Base-by-base conservation (phyloP, 2,329 filamentous ascomycete genomes). In the Penicillium digitatum region DNA sequence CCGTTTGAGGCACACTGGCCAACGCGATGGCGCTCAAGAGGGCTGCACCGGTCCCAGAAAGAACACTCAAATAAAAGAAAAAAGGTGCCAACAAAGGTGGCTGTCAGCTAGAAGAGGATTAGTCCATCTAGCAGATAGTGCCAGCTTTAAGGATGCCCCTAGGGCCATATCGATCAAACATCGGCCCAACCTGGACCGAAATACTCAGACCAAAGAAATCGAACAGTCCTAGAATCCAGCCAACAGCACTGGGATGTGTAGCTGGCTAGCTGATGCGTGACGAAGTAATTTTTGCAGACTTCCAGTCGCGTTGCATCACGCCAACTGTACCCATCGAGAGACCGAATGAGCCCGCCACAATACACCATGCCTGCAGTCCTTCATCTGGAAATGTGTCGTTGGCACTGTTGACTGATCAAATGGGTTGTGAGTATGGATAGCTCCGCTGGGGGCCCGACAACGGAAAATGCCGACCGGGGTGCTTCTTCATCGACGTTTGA, bases 131-230 rank as follows among this genome's bases (percentile, higher is more conserved):
- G 1, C 69, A 61, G 1, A 59, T 64, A 3, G 73, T 72, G 1
- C 77, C 78, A 0, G 69, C 55, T 4, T 75, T 67, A 1, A 74
- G 70, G 12, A 81, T 70, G 20, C 73, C 62, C 4, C 69, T 72
- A 0, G 79, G 77, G 0, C 79, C 79, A 48, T 80, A 77, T 0
- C 70, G 69, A 54, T 81, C 79, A 56, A 81, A 78, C n/a, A 81
- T 60, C 0, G 79, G 79, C 0, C 79, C 79, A 7, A 79, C 70
- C 54, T 78, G 76, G 18, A 81, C 74, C 12, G 77, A 78, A 2
- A 79, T 64, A 1, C 73, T 64, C 0, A 81, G 67, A 0, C 73
- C 66, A 0, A 81, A 66, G 54, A 79, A 79, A 3, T 77, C 72
- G 58, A 79, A 80, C 0, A 79, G 56, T 0, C 78, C 76, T 0